phyloP scores from a whole-genome alignment of 1,284 basidiomycete species.

The Cryptococcus amylolentus region DNA sequence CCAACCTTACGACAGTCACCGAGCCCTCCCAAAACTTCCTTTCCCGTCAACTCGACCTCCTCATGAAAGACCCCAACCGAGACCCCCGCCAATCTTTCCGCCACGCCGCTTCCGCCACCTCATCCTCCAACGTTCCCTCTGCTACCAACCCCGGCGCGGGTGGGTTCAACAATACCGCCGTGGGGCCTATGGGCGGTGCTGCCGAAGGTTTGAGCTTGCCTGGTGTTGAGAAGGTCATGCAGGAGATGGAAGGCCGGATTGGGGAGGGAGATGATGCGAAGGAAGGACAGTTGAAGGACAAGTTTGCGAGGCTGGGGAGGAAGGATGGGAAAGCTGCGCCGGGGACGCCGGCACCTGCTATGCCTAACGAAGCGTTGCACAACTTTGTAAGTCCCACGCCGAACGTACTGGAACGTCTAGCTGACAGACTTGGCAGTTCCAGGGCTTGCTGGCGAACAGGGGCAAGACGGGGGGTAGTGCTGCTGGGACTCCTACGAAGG shows the following conservation, averaged over 20 bases:
- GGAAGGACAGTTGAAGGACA: slow-evolving; percentile 34
- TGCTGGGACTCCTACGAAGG: background rate
- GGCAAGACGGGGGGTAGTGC: slow-evolving; percentile 6
- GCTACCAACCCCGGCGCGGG: background rate
- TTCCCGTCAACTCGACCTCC: slow-evolving; percentile 79
- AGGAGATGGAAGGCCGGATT: slow-evolving; percentile 71
- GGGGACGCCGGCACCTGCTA: slow-evolving; percentile 10
- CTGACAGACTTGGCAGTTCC: slow-evolving; percentile 45
- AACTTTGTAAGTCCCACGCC: slow-evolving; percentile 42
- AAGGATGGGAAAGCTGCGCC: slow-evolving; percentile 3
- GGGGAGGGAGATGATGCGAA: slow-evolving; percentile 23
- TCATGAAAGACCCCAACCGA: slow-evolving; percentile 77
- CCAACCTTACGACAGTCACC: slow-evolving; percentile 22
- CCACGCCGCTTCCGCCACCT: slow-evolving; percentile 54
- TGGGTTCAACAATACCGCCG: slow-evolving; percentile 58
- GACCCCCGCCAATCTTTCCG: slow-evolving; percentile 84
- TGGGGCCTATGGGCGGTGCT: slow-evolving; percentile 75
- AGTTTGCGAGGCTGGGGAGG: slow-evolving; percentile 36
- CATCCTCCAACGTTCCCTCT: background rate
- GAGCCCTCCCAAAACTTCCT: slow-evolving; percentile 81
- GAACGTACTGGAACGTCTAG: slow-evolving; percentile 12
- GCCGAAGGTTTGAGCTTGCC: slow-evolving; percentile 73
- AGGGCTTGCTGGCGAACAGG: slow-evolving; percentile 20
- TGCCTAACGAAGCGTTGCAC: slow-evolving; percentile 47
- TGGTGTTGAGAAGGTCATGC: slow-evolving; percentile 76